Evolutionary conservation across 495 filamentous ascomycete species (phyloP).

Genomic region (Neurospora tetraspora): DNA sequence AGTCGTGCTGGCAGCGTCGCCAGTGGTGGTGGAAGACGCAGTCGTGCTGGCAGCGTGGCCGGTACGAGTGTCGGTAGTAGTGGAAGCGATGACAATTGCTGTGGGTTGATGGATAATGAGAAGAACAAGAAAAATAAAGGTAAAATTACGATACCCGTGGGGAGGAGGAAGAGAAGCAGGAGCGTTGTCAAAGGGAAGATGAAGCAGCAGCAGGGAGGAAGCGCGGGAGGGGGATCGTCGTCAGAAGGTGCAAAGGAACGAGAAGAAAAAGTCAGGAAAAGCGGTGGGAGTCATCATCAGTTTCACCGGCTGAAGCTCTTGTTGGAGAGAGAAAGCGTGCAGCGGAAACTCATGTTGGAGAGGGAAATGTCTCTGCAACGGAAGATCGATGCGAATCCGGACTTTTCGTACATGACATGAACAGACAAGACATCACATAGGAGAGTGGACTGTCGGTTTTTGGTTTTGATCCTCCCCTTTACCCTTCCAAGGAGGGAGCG

Average conservation of each 20-base stretch:
- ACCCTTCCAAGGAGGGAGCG: neutral
- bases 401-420: neutral
- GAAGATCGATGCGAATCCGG: neutral
- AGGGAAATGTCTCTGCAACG: neutral
- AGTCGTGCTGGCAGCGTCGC: neutral
- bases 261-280: neutral
- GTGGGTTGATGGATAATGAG: neutral
- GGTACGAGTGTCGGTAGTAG: neutral
- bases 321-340: neutral
- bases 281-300: neutral
- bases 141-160: neutral
- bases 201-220: neutral
- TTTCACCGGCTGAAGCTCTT: neutral
- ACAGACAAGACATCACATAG: neutral
- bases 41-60: neutral
- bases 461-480: neutral
- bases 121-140: neutral
- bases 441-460: neutral
- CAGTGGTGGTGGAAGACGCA: neutral
- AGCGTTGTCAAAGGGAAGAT: neutral
- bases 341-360: neutral
- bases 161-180: neutral
- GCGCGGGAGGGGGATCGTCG: neutral
- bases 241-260: neutral
- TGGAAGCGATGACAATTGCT: neutral